A percentile compares a stretch with the other conserved stretches of the same genome.
Conservation (phyloP, 2,329 filamentous ascomycete genomes). For the Bipolaris gigantea region DNA sequence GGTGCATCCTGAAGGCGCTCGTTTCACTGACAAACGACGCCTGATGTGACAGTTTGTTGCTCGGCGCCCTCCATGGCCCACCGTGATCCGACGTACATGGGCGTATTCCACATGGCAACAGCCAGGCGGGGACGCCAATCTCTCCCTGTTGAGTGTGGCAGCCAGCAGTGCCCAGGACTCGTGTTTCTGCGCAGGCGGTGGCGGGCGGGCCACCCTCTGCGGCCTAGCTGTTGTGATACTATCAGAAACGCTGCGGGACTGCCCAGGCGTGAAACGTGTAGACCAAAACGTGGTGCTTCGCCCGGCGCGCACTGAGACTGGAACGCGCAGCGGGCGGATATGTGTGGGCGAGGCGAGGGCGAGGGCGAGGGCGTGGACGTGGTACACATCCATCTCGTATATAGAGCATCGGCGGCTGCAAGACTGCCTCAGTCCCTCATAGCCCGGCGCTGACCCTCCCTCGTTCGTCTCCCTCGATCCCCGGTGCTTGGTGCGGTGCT, state of each 20-base stretch:
- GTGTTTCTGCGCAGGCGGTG: background rate
- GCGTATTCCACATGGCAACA: no score
- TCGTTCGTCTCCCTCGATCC: background rate
- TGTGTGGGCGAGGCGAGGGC: no score
- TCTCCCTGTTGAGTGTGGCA: background rate
- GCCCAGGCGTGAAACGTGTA: conserved; percentile 26
- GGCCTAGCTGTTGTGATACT: conserved; percentile 4
- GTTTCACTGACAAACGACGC: conserved; percentile 5
- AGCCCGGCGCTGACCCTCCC: conserved; percentile 7
- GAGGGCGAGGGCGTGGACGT: no score
- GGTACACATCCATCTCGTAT: background rate
- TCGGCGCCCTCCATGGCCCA: background rate
- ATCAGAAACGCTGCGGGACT: conserved; percentile 8
- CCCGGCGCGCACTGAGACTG: conserved; percentile 26
- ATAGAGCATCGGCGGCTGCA: conserved; percentile 13
- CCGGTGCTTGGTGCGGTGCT: conserved; percentile 7
- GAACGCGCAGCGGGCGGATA: background rate
- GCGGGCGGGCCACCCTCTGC: conserved; percentile 3
- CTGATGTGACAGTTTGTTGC: background rate
- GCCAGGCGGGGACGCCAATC: no score
- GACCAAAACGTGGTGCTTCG: conserved; percentile 28
- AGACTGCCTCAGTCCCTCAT: conserved; percentile 10
- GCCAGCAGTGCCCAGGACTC: background rate
- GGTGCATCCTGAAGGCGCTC: conserved; percentile 1
- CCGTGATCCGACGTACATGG: background rate